phyloP scores from a whole-genome alignment of 2,329 filamentous ascomycete species.

The Thelonectria rubi region DNA sequence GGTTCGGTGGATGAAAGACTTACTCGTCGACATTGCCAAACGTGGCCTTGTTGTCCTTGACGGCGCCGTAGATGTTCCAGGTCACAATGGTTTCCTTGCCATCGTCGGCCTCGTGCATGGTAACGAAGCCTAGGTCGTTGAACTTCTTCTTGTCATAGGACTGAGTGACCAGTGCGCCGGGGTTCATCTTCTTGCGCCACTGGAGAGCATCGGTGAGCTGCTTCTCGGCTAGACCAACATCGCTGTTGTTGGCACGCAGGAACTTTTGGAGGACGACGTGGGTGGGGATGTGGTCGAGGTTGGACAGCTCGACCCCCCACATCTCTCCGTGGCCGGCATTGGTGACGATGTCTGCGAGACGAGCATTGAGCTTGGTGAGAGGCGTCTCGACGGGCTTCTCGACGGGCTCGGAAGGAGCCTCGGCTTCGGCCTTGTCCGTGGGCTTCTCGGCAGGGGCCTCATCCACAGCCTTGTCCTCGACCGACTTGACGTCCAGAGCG shows the following conservation, averaged over 20 bases:
- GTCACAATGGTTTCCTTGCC: slow-evolving; percentile 74
- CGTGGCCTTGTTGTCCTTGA: slow-evolving; percentile 83
- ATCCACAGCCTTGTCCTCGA: slow-evolving; percentile 1
- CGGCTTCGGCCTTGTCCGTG: neutral
- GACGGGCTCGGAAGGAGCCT: slow-evolving; percentile 21
- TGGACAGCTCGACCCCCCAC: slow-evolving; percentile 80
- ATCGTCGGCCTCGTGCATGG: slow-evolving; percentile 68
- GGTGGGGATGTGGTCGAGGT: slow-evolving; percentile 72
- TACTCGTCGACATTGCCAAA: slow-evolving; percentile 86
- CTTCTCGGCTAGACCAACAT: slow-evolving; percentile 75
- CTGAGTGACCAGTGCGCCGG: slow-evolving; percentile 69
- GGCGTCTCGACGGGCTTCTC: slow-evolving; percentile 44
- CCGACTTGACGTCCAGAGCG: slow-evolving; percentile 24
- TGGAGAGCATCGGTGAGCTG: slow-evolving; percentile 82
- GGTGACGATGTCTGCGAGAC: slow-evolving; percentile 65
- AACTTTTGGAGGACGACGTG: slow-evolving; percentile 92
- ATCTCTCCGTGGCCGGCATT: slow-evolving; percentile 76
- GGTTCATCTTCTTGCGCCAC: slow-evolving; percentile 83
- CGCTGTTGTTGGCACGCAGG: slow-evolving; percentile 85
- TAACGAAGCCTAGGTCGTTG: slow-evolving; percentile 81
- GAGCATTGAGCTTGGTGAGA: slow-evolving; percentile 65
- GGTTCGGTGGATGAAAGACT: slow-evolving; percentile 46
- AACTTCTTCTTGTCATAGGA: slow-evolving; percentile 77
- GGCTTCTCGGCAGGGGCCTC: neutral
- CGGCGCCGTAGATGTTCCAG: slow-evolving; percentile 92